Evolutionary conservation across 371 early-diverging fungal species (phyloP).

Genomic region (Rhizopus delemar): DNA sequence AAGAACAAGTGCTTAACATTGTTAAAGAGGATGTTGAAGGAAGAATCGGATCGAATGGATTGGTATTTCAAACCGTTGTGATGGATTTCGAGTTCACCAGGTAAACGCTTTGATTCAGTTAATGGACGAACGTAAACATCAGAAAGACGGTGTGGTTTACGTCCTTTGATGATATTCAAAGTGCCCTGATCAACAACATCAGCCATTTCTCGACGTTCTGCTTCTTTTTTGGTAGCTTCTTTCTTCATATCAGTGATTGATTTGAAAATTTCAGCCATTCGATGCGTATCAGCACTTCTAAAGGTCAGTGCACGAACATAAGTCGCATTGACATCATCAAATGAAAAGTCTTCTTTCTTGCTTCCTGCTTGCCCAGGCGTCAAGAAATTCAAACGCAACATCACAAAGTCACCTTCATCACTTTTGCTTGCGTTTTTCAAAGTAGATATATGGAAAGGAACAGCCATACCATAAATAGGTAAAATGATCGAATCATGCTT

Average conservation of each 20-base stretch:
- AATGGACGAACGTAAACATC: conserved; percentile 90
- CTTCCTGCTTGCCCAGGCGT: conserved; percentile 92
- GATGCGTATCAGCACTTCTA: conserved; percentile 81
- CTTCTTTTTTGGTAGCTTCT: conserved; percentile 85
- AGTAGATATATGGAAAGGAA: conserved; percentile 98
- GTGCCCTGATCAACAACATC: conserved; percentile 95
- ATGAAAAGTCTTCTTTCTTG: conserved; percentile 88
- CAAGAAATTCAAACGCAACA: conserved; percentile 95
- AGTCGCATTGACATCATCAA: conserved; percentile 86
- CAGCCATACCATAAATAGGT: conserved; percentile 96
- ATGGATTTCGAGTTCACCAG: conserved; percentile 95
- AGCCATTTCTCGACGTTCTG: conserved; percentile 92
- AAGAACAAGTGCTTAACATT: conserved; percentile 98
- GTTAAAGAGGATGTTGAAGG: conserved; percentile 92
- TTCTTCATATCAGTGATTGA: conserved; percentile 90
- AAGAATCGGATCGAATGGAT: conserved; percentile 80
- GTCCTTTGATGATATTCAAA: conserved; percentile 77
- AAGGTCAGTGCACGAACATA: conserved; percentile 92
- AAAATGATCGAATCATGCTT: conserved; percentile 88
- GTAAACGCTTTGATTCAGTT: conserved; percentile 82
- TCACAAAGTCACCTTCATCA: conserved; percentile 94
- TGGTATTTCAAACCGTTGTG: conserved; percentile 92
- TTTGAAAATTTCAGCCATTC: conserved; percentile 84
- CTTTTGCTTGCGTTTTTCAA: conserved; percentile 95
- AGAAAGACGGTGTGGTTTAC: conserved; percentile 77